These are phyloP conservation scores for Mortierella sp. DNA, from an alignment of 371 early-diverging fungal genomes.

Conservation along the genomic window DNA sequence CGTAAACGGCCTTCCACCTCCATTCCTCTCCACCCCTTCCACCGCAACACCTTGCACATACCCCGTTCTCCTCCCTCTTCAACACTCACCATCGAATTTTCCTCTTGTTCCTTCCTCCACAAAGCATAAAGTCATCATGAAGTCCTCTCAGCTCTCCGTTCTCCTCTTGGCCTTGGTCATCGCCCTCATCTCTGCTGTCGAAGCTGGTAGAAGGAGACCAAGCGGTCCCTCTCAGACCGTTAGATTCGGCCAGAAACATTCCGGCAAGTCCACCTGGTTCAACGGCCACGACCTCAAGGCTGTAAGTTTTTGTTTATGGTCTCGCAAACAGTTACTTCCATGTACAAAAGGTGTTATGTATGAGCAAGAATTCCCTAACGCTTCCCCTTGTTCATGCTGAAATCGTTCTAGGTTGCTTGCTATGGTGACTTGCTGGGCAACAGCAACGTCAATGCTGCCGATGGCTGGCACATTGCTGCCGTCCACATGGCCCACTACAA, in stretches of 20 bases:
- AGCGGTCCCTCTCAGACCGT: constrained; percentile 17
- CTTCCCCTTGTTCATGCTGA: background rate
- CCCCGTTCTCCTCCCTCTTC: background rate
- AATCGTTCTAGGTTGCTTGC: constrained; percentile 37
- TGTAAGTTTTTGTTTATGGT: constrained; percentile 39
- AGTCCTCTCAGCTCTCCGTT: constrained; percentile 32
- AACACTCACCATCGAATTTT: background rate
- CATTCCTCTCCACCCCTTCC: constrained; percentile 33
- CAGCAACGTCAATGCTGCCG: constrained; percentile 40
- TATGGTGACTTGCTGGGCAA: constrained; percentile 44
- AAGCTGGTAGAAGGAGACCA: constrained; percentile 17
- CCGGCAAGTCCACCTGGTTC: constrained; percentile 50
- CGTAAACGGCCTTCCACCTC: constrained; percentile 38
- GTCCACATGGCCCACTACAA: constrained; percentile 30
- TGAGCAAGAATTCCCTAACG: background rate
- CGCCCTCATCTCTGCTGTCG: constrained; percentile 29
- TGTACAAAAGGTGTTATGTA: too few species aligned
- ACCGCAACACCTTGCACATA: constrained; percentile 31
- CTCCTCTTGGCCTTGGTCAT: constrained; percentile 29
- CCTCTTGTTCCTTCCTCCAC: background rate
- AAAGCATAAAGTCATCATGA: constrained; percentile 21
- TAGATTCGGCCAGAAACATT: constrained; percentile 11
- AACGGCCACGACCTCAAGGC: constrained; percentile 38
- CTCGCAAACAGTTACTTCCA: too few species aligned
- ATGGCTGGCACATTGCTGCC: constrained; percentile 49